phyloP scores from a whole-genome alignment of 306 rosid species.

The Chamaecrista fasciculata region DNA sequence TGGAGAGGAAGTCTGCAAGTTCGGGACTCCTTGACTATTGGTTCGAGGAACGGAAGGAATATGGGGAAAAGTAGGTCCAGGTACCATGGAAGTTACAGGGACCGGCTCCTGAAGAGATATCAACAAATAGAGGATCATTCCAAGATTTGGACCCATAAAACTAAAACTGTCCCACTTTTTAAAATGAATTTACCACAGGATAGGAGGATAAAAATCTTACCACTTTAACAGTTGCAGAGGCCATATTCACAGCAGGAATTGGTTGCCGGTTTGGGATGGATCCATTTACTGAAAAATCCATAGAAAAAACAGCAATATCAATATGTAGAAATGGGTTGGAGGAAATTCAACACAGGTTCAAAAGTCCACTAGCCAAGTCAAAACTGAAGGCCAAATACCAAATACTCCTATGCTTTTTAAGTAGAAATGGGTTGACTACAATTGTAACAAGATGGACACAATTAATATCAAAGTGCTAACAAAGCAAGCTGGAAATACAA shows the following conservation, averaged over 20 bases:
- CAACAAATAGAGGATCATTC: conserved; percentile 27
- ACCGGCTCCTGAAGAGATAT: conserved; percentile 70
- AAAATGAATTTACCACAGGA: conserved; percentile 7
- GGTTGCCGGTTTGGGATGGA: conserved; percentile 68
- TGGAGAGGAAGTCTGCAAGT: conserved; percentile 88
- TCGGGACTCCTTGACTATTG: conserved; percentile 74
- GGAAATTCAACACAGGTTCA: too few relatives aligned
- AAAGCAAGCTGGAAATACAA: too few relatives aligned
- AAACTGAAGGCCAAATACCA: too few relatives aligned
- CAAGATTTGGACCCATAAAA: conserved; percentile 14
- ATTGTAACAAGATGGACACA: background rate
- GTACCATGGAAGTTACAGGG: conserved; percentile 68
- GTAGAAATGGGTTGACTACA: background rate
- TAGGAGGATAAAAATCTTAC: conserved; percentile 43
- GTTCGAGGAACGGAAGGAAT: conserved; percentile 68
- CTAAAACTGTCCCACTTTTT: background rate
- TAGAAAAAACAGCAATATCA: conserved; percentile 10
- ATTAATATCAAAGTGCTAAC: background rate
- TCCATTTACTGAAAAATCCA: conserved; percentile 71
- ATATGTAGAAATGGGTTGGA: too few relatives aligned
- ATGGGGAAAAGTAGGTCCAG: conserved; percentile 71
- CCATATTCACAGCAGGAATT: conserved; percentile 56
- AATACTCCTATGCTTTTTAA: too few relatives aligned
- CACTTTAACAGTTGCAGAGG: conserved; percentile 90
- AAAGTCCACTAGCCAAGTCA: conserved; percentile 26